Conservation (phyloP, 345 rosid species). For the Heritiera fomes region DNA sequence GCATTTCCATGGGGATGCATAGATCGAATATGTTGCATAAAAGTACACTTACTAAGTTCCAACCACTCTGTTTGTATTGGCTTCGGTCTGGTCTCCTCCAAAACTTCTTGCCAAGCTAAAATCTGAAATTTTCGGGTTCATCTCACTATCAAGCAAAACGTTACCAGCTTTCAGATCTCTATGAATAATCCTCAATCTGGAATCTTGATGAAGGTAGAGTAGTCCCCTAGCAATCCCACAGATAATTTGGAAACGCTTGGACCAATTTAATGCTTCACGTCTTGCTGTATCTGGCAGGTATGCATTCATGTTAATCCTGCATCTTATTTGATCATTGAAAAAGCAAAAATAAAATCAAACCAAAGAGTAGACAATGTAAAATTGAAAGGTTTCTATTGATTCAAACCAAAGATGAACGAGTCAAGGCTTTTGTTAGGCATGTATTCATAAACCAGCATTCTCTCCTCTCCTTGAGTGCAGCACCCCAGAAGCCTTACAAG, state of each 20-base stretch:
- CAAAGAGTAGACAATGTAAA: too few relatives aligned
- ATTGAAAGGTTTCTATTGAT: too few relatives aligned
- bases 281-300: slow-evolving; percentile 6
- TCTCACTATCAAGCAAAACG: slow-evolving; percentile 20
- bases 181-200: slow-evolving; percentile 21
- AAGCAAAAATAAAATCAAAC: background rate
- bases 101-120: slow-evolving; percentile 23
- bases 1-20: background rate
- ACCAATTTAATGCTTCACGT: background rate
- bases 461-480: too few relatives aligned
- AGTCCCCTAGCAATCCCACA: slow-evolving; percentile 20
- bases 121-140: slow-evolving; percentile 23
- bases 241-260: slow-evolving; percentile 10
- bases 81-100: slow-evolving; percentile 25
- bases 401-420: too few relatives aligned
- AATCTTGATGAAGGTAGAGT: slow-evolving; percentile 24
- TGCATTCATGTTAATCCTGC: background rate
- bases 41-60: slow-evolving; percentile 19
- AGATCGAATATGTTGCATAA: background rate
- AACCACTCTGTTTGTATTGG: slow-evolving; percentile 21
- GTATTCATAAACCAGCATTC: too few relatives aligned
- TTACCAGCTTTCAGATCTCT: slow-evolving; percentile 26
- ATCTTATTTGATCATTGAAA: background rate
- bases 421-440: too few relatives aligned
- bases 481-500: too few relatives aligned